Conservation (phyloP, 768 basidiomycete species). For the Lyophyllum atratum region DNA sequence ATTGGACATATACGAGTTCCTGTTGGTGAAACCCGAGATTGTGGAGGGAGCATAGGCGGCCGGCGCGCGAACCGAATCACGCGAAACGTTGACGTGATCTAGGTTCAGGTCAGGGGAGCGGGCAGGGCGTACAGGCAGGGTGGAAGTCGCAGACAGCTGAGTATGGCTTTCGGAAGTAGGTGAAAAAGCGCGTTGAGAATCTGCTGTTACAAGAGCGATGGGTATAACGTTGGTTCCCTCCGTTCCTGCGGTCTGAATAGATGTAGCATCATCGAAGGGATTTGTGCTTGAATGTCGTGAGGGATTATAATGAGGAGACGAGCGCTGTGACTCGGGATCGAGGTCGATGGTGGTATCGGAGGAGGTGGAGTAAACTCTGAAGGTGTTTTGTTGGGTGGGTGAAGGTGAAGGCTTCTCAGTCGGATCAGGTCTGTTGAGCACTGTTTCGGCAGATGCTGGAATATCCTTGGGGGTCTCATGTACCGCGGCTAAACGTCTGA, state of each 20-base stretch:
- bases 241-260: slow-evolving; percentile 81
- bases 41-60: slow-evolving; percentile 47
- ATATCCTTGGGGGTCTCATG: slow-evolving; percentile 55
- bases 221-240: slow-evolving; percentile 86
- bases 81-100: slow-evolving; percentile 62
- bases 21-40: slow-evolving; percentile 50
- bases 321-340: slow-evolving; percentile 50
- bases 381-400: slow-evolving; percentile 37
- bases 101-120: slow-evolving; percentile 65
- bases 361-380: slow-evolving; percentile 50
- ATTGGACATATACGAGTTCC: slow-evolving; percentile 73
- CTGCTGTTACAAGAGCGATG: slow-evolving; percentile 75
- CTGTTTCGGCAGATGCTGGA: slow-evolving; percentile 74
- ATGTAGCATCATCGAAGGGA: slow-evolving; percentile 77
- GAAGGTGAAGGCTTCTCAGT: slow-evolving; percentile 55
- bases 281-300: slow-evolving; percentile 47
- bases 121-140: slow-evolving; percentile 53
- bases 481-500: slow-evolving; percentile 31
- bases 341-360: slow-evolving; percentile 59
- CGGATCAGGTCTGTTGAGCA: slow-evolving; percentile 83
- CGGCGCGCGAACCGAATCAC: slow-evolving; percentile 45
- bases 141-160: slow-evolving; percentile 37
- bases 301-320: slow-evolving; percentile 30
- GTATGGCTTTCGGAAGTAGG: slow-evolving; percentile 28
- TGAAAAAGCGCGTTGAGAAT: slow-evolving; percentile 37